phyloP scores from a whole-genome alignment of 2,329 filamentous ascomycete species.

The Colletotrichum nymphaeae region DNA sequence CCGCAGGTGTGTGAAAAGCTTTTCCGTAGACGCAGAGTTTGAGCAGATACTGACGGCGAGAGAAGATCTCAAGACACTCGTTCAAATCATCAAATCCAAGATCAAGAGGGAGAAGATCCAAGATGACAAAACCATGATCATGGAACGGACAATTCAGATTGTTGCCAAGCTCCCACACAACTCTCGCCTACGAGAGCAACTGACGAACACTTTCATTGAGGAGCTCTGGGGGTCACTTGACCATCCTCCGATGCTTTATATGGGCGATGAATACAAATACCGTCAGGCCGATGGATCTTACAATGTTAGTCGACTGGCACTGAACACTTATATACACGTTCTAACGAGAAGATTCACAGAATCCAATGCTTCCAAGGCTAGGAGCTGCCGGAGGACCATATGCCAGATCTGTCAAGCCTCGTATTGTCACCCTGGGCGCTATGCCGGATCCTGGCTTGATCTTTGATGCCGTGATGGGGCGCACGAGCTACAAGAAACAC shows the following conservation, averaged over 20 bases:
- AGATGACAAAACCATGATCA: slow-evolving; percentile 82
- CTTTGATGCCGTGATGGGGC: slow-evolving; percentile 72
- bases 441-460: slow-evolving; percentile 74
- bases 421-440: slow-evolving; percentile 69
- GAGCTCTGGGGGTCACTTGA: slow-evolving; percentile 78
- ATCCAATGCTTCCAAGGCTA: slow-evolving; percentile 72
- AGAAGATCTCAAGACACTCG: slow-evolving; percentile 71
- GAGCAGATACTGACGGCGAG: slow-evolving; percentile 13
- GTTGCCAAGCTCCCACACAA: slow-evolving; percentile 72
- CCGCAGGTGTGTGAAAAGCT: slow-evolving; percentile 51
- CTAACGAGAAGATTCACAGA: slow-evolving; percentile 50
- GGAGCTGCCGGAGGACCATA: slow-evolving; percentile 77
- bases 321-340: neutral
- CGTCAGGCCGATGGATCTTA: slow-evolving; percentile 77
- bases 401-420: slow-evolving; percentile 71
- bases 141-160: slow-evolving; percentile 79
- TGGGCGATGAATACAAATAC: slow-evolving; percentile 73
- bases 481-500: slow-evolving; percentile 63
- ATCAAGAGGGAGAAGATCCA: slow-evolving; percentile 70
- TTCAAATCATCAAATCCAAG: slow-evolving; percentile 70
- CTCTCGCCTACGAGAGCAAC: slow-evolving; percentile 69
- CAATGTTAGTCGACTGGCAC: slow-evolving; percentile 58
- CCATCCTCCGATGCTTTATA: slow-evolving; percentile 76
- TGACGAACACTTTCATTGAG: slow-evolving; percentile 76
- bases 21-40: rapidly evolving